A percentile compares a stretch with the other conserved stretches of the same genome.
phyloP scores from a whole-genome alignment of 2,329 filamentous ascomycete species.

The Cephalotrichum gorgonifer region DNA sequence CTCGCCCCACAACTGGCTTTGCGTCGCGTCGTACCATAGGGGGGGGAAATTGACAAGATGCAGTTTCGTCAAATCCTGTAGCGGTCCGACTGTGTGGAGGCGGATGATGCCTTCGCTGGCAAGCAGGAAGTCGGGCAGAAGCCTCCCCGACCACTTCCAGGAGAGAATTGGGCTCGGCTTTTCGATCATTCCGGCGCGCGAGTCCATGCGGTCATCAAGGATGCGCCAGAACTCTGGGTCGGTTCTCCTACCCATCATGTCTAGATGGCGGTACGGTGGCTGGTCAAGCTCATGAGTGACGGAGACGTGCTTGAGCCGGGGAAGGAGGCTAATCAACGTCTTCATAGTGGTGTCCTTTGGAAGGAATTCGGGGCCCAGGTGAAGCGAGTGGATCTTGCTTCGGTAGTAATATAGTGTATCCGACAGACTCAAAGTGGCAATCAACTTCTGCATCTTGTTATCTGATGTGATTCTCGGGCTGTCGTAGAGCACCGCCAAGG shows the following conservation, averaged over 20 bases:
- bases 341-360: background rate
- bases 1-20: background rate
- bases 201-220: background rate
- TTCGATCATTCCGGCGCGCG: conserved; percentile 1
- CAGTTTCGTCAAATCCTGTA: conserved; percentile 36
- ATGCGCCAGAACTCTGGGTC: conserved; percentile 1
- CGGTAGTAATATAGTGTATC: conserved; percentile 52
- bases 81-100: conserved; percentile 9
- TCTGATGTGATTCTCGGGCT: conserved; percentile 50
- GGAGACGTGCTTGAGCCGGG: conserved; percentile 2
- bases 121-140: background rate
- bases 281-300: conserved; percentile 4
- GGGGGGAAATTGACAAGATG: conserved; percentile 50
- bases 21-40: background rate
- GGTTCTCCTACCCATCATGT: background rate
- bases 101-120: background rate
- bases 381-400: conserved; percentile 59
- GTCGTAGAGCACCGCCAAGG: conserved; percentile 61
- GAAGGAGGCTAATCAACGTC: background rate
- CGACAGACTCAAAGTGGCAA: conserved; percentile 39
- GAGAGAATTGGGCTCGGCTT: background rate
- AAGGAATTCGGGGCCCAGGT: conserved; percentile 39
- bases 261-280: conserved; percentile 5
- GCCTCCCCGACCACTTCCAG: conserved; percentile 5
- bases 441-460: conserved; percentile 32